Evolutionary conservation across 768 basidiomycete species (phyloP).

Genomic region (Mycena vitilis): DNA sequence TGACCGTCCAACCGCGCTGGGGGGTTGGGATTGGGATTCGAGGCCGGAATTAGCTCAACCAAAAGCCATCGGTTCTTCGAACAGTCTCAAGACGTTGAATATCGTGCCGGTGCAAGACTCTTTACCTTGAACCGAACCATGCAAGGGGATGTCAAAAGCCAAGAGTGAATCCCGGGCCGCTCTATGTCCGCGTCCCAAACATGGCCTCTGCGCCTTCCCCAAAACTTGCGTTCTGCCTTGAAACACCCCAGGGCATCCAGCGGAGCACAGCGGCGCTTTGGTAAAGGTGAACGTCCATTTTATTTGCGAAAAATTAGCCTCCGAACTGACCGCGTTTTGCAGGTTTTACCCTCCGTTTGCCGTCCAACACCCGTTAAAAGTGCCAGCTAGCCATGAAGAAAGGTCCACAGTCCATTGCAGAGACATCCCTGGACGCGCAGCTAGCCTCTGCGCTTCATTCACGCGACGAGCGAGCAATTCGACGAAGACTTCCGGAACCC

Average conservation of each 20-base stretch:
- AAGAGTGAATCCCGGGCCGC: too few relatives aligned
- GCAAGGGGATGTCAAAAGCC: background rate
- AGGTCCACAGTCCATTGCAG: slow-evolving; percentile 17
- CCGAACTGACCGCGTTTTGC: background rate
- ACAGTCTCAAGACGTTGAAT: background rate
- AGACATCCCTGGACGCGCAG: slow-evolving; percentile 46
- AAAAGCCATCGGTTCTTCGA: slow-evolving; percentile 74
- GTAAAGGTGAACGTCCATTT: slow-evolving; percentile 8
- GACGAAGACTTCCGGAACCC: slow-evolving; percentile 75
- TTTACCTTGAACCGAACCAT: slow-evolving; percentile 81
- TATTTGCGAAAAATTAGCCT: too few relatives aligned
- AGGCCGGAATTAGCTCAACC: slow-evolving; percentile 78
- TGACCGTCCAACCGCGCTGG: slow-evolving; percentile 62
- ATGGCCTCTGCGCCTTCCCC: slow-evolving; percentile 11
- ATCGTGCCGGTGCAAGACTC: background rate
- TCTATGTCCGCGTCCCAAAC: background rate
- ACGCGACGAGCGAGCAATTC: slow-evolving; percentile 73
- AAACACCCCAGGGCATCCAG: background rate
- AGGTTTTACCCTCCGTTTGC: slow-evolving; percentile 2
- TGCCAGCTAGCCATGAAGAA: slow-evolving; percentile 19
- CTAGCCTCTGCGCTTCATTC: slow-evolving; percentile 68
- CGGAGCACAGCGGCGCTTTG: slow-evolving; percentile 8
- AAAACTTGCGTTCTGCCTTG: slow-evolving; percentile 15
- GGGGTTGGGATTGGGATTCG: slow-evolving; percentile 39
- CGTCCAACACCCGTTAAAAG: background rate